Base-by-base conservation (phyloP, 2,329 filamentous ascomycete species). In the Aureobasidium vineae region DNA sequence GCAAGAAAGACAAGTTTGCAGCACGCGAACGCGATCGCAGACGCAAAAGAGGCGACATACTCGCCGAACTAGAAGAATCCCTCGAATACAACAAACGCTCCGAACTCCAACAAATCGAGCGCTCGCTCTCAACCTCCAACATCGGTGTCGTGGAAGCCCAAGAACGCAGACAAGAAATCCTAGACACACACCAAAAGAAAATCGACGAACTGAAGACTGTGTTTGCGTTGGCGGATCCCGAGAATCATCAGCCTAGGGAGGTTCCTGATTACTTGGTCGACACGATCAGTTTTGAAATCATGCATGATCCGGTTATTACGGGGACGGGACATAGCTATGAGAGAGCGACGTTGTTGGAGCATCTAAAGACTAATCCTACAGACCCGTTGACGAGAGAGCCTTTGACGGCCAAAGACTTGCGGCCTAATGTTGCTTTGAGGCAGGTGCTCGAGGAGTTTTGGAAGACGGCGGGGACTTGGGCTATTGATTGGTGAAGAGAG, bases 291-390 rank as follows among this genome's bases (percentile, higher is more conserved):
- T 92, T 92, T 71, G 82, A 83, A 52, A 83, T 92, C 68, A 90
- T 92, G 88, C 80, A 89, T 40, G 70, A 71, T 68, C 71, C 77
- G 81, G 88, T 83, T 0, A 79, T 82, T 2, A 94, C 91, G 1
- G 92, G 90, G 73, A 93, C 90, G 1, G 95, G 95, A 15, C 90
- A 93, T 70, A 95, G 90, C 1, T 99, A 97, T 75, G 95, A 98
- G 76, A 86, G 94, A 49, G 84, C 90, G 0, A 90, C 90, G 19
- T 89, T 99, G 68, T 83, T 92, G 73, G 92, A 96, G 77, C 92
- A 97, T 75, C 82, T 99, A 31, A 89, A 90, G 72, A 83, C 90
- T 26, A 86, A 86, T 40, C 83, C 83, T 0, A 90, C 86, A 16
- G 95, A 99, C 75, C 95, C 95, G 0, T 77, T 98, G 41, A 97